These are phyloP conservation scores for Penicillium paradoxum DNA, from an alignment of 495 filamentous ascomycete species.

Conservation along the genomic window DNA sequence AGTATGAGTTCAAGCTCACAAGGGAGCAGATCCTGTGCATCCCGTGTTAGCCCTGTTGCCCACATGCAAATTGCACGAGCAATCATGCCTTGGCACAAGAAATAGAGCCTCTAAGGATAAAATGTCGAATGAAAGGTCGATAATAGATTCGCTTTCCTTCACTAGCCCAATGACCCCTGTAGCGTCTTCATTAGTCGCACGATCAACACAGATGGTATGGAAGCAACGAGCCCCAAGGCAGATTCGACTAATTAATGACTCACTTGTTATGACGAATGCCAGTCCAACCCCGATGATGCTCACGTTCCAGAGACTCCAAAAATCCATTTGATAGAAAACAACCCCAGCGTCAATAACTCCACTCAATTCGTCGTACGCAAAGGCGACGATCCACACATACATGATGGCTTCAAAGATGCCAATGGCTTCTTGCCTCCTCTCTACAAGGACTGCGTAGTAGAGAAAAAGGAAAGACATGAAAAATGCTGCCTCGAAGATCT, in stretches of 20 bases:
- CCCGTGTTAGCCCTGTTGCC: slow-evolving; percentile 14
- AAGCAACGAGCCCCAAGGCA: slow-evolving; percentile 6
- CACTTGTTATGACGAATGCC: slow-evolving; percentile 66
- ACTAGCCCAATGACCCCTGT: slow-evolving; percentile 69
- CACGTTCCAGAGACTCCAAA: slow-evolving; percentile 89
- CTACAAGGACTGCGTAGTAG: slow-evolving; percentile 80
- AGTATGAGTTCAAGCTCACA: slow-evolving; percentile 84
- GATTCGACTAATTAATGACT: slow-evolving; percentile 32
- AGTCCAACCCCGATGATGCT: slow-evolving; percentile 79
- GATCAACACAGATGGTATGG: neutral
- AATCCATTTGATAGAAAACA: slow-evolving; percentile 78
- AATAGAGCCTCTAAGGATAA: slow-evolving; percentile 85
- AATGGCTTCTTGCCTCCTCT: slow-evolving; percentile 45
- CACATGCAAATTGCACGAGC: neutral
- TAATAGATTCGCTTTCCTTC: slow-evolving; percentile 54
- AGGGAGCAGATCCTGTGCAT: slow-evolving; percentile 70
- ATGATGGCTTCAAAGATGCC: slow-evolving; percentile 50
- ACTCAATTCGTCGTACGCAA: slow-evolving; percentile 81
- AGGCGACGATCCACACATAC: slow-evolving; percentile 72
- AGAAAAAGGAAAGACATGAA: slow-evolving; percentile 75
- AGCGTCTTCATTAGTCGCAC: slow-evolving; percentile 7
- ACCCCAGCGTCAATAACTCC: slow-evolving; percentile 77
- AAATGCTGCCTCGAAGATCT: slow-evolving; percentile 82
- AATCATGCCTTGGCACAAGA: slow-evolving; percentile 66
- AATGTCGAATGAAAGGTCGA: slow-evolving; percentile 80